These are phyloP conservation scores for Wilcoxina mikolae DNA, from an alignment of 495 filamentous ascomycete genomes.

Conservation along the genomic window DNA sequence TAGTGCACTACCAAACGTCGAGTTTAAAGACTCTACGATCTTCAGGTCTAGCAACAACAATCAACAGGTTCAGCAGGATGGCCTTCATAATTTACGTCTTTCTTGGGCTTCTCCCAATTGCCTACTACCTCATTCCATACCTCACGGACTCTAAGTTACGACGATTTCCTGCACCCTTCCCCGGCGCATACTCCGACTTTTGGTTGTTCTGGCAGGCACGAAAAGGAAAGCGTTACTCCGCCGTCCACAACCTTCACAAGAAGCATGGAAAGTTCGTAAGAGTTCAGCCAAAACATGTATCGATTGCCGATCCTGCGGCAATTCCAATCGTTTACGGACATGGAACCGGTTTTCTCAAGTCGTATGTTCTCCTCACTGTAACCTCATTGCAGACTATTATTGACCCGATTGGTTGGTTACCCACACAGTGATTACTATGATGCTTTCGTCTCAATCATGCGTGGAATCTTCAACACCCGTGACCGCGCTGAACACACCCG, in stretches of 20 bases:
- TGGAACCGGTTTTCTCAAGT: conserved; percentile 2
- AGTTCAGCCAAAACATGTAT: conserved; percentile 32
- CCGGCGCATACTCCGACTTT: conserved; percentile 30
- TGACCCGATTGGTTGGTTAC: background rate
- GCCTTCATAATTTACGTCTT: background rate
- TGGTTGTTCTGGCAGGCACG: conserved; percentile 31
- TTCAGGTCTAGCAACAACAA: background rate
- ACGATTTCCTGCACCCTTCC: conserved; percentile 29
- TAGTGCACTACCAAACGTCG: background rate
- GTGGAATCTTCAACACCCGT: conserved; percentile 82
- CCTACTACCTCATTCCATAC: conserved; percentile 6
- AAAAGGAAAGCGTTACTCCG: conserved; percentile 29
- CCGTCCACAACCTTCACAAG: conserved; percentile 30
- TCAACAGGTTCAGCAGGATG: background rate
- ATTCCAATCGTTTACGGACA: conserved; percentile 32
- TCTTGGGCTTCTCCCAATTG: conserved; percentile 2
- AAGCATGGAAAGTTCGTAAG: conserved; percentile 37
- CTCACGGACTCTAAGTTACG: conserved; percentile 1
- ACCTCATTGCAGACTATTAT: too few species aligned
- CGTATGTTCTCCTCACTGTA: conserved; percentile 1
- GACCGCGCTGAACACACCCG: conserved; percentile 69
- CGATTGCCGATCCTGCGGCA: conserved; percentile 31
- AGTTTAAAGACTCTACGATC: background rate
- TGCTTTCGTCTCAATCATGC: conserved; percentile 73
- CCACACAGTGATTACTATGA: conserved; percentile 61